Conservation (phyloP, 139 green algal genomes). For the Chlorella vulgaris region DNA sequence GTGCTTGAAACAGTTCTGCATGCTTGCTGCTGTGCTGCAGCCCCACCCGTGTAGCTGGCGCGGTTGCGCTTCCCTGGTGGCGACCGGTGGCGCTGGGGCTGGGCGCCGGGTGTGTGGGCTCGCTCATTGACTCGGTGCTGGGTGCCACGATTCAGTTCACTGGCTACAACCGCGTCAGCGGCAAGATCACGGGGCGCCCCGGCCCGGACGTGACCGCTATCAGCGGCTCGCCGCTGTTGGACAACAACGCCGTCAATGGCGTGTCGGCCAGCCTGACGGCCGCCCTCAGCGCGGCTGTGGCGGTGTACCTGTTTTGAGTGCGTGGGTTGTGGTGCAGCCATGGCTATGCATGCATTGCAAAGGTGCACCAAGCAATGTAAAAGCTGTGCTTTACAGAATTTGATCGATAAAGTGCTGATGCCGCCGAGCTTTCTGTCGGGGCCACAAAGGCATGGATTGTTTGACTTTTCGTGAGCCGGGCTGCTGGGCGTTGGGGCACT, state of each 20-base stretch:
- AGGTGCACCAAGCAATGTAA: too few species aligned
- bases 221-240: slow-evolving; percentile 48
- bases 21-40: neutral
- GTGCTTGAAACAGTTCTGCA: too few species aligned
- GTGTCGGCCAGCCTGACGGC: slow-evolving; percentile 52
- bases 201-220: slow-evolving; percentile 50
- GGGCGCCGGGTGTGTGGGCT: slow-evolving; percentile 79
- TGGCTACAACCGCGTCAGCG: slow-evolving; percentile 63
- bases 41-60: neutral
- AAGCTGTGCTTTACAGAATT: too few species aligned
- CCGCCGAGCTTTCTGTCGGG: too few species aligned
- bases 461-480: too few species aligned
- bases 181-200: slow-evolving; percentile 52
- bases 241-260: slow-evolving; percentile 66
- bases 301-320: neutral
- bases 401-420: too few species aligned
- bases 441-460: too few species aligned
- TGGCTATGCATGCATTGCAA: neutral
- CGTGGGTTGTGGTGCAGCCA: neutral
- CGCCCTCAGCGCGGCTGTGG: slow-evolving; percentile 7
- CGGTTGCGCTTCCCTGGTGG: slow-evolving; percentile 24
- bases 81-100: slow-evolving; percentile 48
- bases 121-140: slow-evolving; percentile 91
- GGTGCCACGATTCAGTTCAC: slow-evolving; percentile 94
- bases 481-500: too few species aligned